Base-by-base conservation (phyloP, 306 rosid genomes). In the Rosa persica region DNA sequence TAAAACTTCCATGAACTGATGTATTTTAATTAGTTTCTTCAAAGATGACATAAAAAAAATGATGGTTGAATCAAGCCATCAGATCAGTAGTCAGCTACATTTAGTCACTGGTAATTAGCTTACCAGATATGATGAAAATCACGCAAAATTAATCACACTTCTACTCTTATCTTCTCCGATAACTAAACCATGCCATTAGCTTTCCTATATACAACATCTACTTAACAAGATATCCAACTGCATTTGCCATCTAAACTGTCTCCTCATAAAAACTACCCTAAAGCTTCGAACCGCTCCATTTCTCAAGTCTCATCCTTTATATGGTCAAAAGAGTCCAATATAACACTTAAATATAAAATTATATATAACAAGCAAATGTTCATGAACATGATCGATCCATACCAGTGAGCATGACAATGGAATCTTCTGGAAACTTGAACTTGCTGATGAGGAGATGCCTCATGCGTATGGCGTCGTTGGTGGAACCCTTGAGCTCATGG, bases 391-490 rank as follows among this genome's bases (percentile, higher is more conserved):
- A 30, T 30, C 36, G 3, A n/a, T 19, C 38, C 25, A 0, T 90
- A 92, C 98, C 97, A 4, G 97, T 94, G 77, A 94, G 98, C 98
- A 92, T 94, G 72, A 94, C 83, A 74, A 94, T 92, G 34, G 95
- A 94, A 13, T 90, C 84, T 44, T 86, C 91, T 0, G 98, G 97
- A 76, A 94, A 94, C 30, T 55, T 84, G 76, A 87, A 94, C 82
- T 90, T 94, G 85, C 87, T 94, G 72, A 88, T 80, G 72, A 94
- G 92, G 58, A 94, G 86, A 55, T 86, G 83, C 1, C 87, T 86
- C 98, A 94, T 92, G 82, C 98, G 92, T 77, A 88, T 94, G 57
- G 97, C 98, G 72, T 94, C 97, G 51, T 94, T 92, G 83, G 90
- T 89, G 82, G 97, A 92, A 0, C 98, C 98, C 77, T 92, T 94